Evolutionary conservation across 805 yeast genomes (phyloP).

Genomic region (Cyberlindnera suaveolens): DNA sequence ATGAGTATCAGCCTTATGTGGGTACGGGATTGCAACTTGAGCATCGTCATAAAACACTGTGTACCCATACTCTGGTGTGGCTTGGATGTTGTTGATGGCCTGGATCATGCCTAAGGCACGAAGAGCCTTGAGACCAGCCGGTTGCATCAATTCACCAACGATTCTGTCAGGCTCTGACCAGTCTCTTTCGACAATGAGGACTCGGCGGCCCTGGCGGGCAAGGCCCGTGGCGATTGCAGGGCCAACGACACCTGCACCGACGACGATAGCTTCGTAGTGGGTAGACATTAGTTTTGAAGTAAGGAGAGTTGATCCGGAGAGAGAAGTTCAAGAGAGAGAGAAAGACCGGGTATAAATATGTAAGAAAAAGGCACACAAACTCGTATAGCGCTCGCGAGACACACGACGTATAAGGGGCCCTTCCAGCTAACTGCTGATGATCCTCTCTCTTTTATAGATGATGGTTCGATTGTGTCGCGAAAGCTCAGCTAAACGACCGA

Average conservation of each 20-base stretch:
- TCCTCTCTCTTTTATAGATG: background rate
- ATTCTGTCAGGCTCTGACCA: conserved; percentile 92
- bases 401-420: no score
- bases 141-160: conserved; percentile 96
- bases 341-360: no score
- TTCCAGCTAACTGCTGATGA: background rate
- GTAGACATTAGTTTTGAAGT: background rate
- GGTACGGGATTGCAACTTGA: conserved; percentile 60
- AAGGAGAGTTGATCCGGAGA: background rate
- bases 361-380: no score
- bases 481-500: background rate
- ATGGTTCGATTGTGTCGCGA: conserved; percentile 2
- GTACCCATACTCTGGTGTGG: conserved; percentile 75
- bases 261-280: conserved; percentile 72
- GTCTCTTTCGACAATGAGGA: conserved; percentile 73
- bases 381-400: no score
- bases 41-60: conserved; percentile 62
- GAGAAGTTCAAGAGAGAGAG: background rate
- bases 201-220: conserved; percentile 85
- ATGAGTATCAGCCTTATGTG: conserved; percentile 48
- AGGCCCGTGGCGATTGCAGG: conserved; percentile 87
- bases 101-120: conserved; percentile 76
- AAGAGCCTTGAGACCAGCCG: conserved; percentile 88
- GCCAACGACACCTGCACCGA: conserved; percentile 99
- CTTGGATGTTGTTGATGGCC: conserved; percentile 69